These are phyloP conservation scores for Starmerella khaoyaiensis DNA, from an alignment of 805 yeast genomes.

Conservation along the genomic window DNA sequence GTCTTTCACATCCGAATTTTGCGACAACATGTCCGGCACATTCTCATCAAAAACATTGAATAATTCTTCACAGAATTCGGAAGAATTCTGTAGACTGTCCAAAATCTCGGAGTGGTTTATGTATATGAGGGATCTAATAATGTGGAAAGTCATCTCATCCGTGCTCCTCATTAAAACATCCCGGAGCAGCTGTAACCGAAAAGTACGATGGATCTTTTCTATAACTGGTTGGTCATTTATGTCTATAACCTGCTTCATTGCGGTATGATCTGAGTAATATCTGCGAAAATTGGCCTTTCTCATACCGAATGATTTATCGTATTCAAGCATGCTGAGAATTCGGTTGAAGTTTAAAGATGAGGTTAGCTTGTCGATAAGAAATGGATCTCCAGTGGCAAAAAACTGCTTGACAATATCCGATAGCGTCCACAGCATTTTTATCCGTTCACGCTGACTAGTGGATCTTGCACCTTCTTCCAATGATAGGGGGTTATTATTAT, in stretches of 20 bases:
- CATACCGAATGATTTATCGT: slow-evolving; percentile 72
- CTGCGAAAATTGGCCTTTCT: slow-evolving; percentile 70
- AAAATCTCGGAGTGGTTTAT: slow-evolving; percentile 57
- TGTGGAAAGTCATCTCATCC: slow-evolving; percentile 65
- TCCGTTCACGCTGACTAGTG: slow-evolving; percentile 29
- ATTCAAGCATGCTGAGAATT: slow-evolving; percentile 69
- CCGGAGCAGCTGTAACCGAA: slow-evolving; percentile 63
- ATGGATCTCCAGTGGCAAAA: slow-evolving; percentile 56
- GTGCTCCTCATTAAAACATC: slow-evolving; percentile 72
- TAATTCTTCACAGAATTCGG: slow-evolving; percentile 42
- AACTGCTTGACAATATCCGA: slow-evolving; percentile 60
- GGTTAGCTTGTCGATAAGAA: slow-evolving; percentile 44
- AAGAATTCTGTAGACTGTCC: slow-evolving; percentile 40
- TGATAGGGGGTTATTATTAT: not conserved
- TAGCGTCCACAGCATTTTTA: slow-evolving; percentile 48
- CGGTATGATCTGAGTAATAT: slow-evolving; percentile 42
- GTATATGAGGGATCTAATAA: slow-evolving; percentile 55
- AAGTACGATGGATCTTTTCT: slow-evolving; percentile 56
- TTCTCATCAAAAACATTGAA: slow-evolving; percentile 41
- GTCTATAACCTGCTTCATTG: slow-evolving; percentile 62
- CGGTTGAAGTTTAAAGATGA: slow-evolving; percentile 43
- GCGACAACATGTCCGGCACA: slow-evolving; percentile 2
- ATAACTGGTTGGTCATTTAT: slow-evolving; percentile 39
- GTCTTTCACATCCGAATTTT: slow-evolving; percentile 1
- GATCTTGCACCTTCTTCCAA: not conserved